phyloP scores from a whole-genome alignment of 1,284 basidiomycete species.

The Melampsora abietis-canadensis region DNA sequence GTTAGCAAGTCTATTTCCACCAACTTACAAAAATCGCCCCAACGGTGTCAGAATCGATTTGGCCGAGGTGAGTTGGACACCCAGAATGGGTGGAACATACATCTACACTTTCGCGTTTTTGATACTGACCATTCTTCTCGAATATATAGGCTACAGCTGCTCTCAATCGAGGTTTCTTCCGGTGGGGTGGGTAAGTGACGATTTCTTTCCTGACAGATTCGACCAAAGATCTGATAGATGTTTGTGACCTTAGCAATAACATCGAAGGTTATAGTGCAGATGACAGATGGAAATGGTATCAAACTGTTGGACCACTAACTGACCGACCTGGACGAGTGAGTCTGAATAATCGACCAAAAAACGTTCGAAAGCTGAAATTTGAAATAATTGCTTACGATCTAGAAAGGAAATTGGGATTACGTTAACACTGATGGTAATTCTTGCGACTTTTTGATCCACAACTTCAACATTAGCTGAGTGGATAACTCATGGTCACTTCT shows the following conservation, averaged over 20 bases:
- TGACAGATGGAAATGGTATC: background rate
- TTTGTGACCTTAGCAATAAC: background rate
- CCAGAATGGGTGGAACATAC: background rate
- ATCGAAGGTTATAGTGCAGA: background rate
- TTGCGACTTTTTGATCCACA: background rate
- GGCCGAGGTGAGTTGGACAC: background rate
- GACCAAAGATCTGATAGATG: background rate
- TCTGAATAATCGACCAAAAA: background rate
- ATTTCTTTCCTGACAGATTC: background rate
- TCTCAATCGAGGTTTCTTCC: background rate
- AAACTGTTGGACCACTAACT: background rate
- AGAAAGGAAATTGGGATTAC: conserved; percentile 2
- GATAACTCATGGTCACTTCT: background rate
- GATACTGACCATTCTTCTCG: background rate
- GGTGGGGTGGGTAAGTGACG: background rate
- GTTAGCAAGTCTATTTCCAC: background rate
- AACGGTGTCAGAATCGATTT: conserved; percentile 7
- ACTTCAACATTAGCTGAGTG: background rate
- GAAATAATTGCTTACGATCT: background rate
- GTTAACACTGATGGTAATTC: background rate
- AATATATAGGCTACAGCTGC: background rate
- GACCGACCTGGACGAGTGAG: background rate
- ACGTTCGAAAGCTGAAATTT: background rate
- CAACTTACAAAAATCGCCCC: background rate
- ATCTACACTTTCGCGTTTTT: background rate